Conservation (phyloP, 2,329 filamentous ascomycete species). For the Ophiostoma tasmaniense region DNA sequence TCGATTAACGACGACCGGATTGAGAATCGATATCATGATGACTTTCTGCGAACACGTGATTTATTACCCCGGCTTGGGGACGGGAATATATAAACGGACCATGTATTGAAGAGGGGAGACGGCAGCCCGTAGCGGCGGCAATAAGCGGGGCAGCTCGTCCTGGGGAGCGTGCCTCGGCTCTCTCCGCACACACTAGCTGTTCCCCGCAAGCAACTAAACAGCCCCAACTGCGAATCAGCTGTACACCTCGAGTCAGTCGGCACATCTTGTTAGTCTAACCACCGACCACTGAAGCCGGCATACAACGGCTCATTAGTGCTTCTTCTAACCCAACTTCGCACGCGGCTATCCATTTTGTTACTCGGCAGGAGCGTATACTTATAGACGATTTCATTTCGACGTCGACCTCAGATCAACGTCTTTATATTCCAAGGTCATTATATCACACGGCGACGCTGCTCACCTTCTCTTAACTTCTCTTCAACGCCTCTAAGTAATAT, state of each 20-base stretch:
- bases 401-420: not conserved
- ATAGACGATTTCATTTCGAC: not conserved
- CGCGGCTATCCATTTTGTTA: not conserved
- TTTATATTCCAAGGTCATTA: too few relatives aligned
- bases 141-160: not conserved
- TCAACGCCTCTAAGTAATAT: not conserved
- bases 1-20: too few relatives aligned
- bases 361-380: not conserved
- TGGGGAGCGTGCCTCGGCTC: not conserved
- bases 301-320: not conserved
- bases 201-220: not conserved
- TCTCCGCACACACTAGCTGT: not conserved
- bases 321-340: not conserved
- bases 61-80: not conserved
- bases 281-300: not conserved
- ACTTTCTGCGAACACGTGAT: not conserved
- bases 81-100: not conserved
- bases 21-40: too few relatives aligned
- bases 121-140: constrained; percentile 1
- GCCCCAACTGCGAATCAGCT: not conserved
- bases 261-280: not conserved
- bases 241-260: not conserved
- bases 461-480: not conserved
- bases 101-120: not conserved
- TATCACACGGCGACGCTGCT: not conserved